phyloP scores from a whole-genome alignment of 225 moss, liverwort and hornwort genomes.

The Pseudisothecium myosuroides region DNA sequence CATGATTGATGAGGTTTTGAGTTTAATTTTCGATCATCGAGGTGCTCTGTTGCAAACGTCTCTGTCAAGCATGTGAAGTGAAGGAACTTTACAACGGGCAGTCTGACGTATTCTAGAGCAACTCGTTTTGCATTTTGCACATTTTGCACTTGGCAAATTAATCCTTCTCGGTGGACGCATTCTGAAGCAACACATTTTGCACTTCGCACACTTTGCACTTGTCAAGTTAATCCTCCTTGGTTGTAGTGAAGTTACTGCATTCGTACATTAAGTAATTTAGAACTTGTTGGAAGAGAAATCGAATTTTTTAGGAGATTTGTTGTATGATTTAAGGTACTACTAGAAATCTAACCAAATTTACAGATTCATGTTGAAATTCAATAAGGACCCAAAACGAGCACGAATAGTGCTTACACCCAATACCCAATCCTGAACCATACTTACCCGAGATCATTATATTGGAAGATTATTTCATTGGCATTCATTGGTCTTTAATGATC shows the following conservation, averaged over 20 bases:
- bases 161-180: neutral
- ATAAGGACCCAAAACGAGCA: neutral
- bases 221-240: neutral
- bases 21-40: neutral
- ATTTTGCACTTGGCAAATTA: neutral
- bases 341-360: neutral
- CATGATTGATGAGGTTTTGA: neutral
- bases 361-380: neutral
- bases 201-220: neutral
- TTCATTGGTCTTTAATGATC: neutral
- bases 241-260: neutral
- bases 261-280: neutral
- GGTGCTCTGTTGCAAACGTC: too few relatives aligned
- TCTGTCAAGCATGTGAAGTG: neutral
- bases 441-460: neutral
- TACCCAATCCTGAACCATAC: neutral
- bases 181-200: neutral
- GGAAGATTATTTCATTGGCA: neutral
- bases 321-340: neutral
- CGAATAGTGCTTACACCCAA: neutral
- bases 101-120: neutral
- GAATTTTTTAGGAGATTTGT: too few relatives aligned
- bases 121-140: neutral
- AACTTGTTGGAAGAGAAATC: neutral
- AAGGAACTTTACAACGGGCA: neutral